These are phyloP conservation scores for Bombardia bombarda DNA, from an alignment of 495 filamentous ascomycete genomes.

Conservation along the genomic window DNA sequence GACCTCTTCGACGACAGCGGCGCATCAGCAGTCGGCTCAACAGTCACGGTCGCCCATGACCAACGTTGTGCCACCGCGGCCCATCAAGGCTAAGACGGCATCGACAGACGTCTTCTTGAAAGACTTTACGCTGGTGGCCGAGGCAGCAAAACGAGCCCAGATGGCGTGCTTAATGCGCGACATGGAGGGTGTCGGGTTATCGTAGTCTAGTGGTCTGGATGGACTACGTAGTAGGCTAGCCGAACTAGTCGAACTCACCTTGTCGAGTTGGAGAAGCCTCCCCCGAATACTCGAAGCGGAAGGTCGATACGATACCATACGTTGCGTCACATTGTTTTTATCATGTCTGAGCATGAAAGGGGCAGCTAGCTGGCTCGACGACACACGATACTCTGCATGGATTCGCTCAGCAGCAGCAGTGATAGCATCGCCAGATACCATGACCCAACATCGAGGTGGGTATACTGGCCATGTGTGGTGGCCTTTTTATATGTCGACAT, in stretches of 20 bases:
- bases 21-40: slow-evolving; percentile 19
- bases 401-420: too few relatives aligned
- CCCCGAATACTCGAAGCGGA: too few relatives aligned
- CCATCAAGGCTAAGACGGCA: slow-evolving; percentile 21
- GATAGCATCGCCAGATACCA: too few relatives aligned
- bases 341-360: too few relatives aligned
- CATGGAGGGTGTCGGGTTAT: slow-evolving; percentile 59
- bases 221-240: neutral
- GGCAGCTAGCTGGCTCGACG: too few relatives aligned
- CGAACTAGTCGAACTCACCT: neutral
- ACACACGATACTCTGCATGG: too few relatives aligned
- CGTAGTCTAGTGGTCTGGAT: slow-evolving; percentile 10
- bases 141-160: slow-evolving; percentile 88
- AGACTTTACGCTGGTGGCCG: slow-evolving; percentile 83
- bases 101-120: slow-evolving; percentile 59
- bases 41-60: slow-evolving; percentile 13
- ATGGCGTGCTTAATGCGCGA: slow-evolving; percentile 82
- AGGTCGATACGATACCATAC: too few relatives aligned
- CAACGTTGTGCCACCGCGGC: slow-evolving; percentile 28
- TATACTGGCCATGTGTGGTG: too few relatives aligned
- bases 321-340: too few relatives aligned
- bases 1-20: slow-evolving; percentile 22
- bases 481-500: too few relatives aligned
- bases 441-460: too few relatives aligned
- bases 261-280: neutral